A percentile compares a stretch with the other conserved stretches of the same genome.
These are phyloP conservation scores for Pelargonium exstipulatum DNA, from an alignment of 441 rosid genomes.

Conservation along the genomic window DNA sequence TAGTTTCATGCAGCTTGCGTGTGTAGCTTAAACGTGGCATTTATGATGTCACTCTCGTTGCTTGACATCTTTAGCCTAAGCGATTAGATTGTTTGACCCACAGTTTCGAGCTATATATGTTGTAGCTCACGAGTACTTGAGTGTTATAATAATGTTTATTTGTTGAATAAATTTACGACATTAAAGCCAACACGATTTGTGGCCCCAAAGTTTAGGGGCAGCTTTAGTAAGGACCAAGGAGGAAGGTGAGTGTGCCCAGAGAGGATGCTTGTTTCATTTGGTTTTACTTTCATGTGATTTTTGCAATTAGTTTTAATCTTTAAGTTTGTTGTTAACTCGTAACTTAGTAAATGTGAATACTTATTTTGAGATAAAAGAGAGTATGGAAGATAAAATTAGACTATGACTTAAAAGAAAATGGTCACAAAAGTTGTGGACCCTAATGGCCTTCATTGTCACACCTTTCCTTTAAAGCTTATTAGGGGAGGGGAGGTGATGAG, in stretches of 20 bases:
- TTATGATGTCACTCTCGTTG: not conserved
- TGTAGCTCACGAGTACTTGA: too few species aligned
- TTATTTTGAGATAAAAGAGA: too few species aligned
- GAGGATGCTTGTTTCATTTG: not conserved
- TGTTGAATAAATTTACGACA: too few species aligned
- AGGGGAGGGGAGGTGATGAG: not conserved
- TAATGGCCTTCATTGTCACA: conserved; percentile 1
- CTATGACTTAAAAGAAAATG: not conserved
- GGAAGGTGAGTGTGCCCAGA: not conserved
- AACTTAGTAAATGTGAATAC: too few species aligned
- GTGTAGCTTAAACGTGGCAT: not conserved
- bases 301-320: too few species aligned
- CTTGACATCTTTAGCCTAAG: too few species aligned
- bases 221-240: not conserved
- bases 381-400: not conserved
- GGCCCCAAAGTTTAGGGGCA: not conserved
- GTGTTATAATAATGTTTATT: too few species aligned
- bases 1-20: not conserved
- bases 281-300: too few species aligned
- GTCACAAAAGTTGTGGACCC: conserved; percentile 5
- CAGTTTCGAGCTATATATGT: too few species aligned
- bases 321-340: too few species aligned
- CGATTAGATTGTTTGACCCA: too few species aligned
- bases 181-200: not conserved
- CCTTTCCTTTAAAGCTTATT: not conserved